Base-by-base conservation (phyloP, 805 yeast genomes). In the Sungouiozyma intestinalis region DNA sequence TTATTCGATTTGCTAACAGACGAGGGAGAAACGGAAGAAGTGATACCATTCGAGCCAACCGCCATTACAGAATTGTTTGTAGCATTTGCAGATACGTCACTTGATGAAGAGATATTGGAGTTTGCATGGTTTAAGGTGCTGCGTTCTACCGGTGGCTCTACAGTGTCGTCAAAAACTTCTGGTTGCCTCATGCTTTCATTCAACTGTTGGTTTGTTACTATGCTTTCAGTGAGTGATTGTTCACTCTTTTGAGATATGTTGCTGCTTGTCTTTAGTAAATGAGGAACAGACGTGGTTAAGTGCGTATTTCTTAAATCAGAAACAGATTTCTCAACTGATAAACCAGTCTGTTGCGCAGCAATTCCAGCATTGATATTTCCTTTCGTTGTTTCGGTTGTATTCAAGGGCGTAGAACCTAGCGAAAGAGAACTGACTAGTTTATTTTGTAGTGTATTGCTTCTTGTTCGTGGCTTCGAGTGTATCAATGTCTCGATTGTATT, bases 371-470 rank as follows among this genome's bases (percentile, higher is more conserved):
- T 24, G 29, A 24, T 24, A 24, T 24, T 24, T 15, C 21, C 8
- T 33, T 19, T 39, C 18, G 29, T 20, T 2, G 36, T 15, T 20
- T 39, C 41, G 20, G 20, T 11, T 9, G 11, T 27, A 18, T 33
- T 37, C 13, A 21, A 33, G 17, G 33, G 14, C 18, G 9, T 35
- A 16, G 31, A 7, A 21, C 52, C 50, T 18, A 50, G 43, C 16
- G 58, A 42, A 13, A 60, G 52, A 16, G 65, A 59, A n/a, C 21
- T 33, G 4, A 34, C 16, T 13, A 40, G 21, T 24, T 44, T 48
- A 33, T 45, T 40, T 46, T 56, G 60, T 32, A 54, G 31, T 9
- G 61, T 52, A 40, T 50, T 52, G 34, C 61, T 55, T 34, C 58
- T 49, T 2, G 52, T 48, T 40, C 60, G 45, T 8, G 53, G 44